These are phyloP conservation scores for Raffaelea albimanens DNA, from an alignment of 2,329 filamentous ascomycete species.

Conservation along the genomic window DNA sequence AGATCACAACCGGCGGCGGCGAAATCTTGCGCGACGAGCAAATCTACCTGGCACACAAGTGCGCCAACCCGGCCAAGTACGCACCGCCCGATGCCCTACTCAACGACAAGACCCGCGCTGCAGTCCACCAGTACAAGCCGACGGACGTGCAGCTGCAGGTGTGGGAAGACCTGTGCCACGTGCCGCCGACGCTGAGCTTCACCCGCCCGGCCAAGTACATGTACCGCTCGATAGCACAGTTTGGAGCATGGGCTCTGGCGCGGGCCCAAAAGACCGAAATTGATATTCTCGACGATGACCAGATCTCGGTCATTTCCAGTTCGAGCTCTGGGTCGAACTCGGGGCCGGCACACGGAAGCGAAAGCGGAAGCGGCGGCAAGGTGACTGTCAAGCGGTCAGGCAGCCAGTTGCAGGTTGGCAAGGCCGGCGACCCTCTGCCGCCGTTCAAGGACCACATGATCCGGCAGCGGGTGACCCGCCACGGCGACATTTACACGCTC, in stretches of 20 bases:
- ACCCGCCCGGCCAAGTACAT: constrained; percentile 94
- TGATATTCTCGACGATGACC: constrained; percentile 71
- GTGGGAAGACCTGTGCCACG: constrained; percentile 93
- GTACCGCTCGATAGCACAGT: constrained; percentile 87
- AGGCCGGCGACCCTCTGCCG: constrained; percentile 74
- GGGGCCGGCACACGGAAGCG: no score
- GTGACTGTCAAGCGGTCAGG: not conserved
- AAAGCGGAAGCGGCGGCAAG: no score
- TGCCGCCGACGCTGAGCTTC: constrained; percentile 86
- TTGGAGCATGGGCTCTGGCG: constrained; percentile 86
- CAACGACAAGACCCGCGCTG: constrained; percentile 49
- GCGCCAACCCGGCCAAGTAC: constrained; percentile 72
- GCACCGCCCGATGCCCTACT: constrained; percentile 56
- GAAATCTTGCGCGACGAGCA: constrained; percentile 91
- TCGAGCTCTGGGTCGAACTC: constrained; percentile 34
- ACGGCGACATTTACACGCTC: constrained; percentile 65
- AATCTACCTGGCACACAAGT: constrained; percentile 90
- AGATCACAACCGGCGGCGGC: constrained; percentile 79
- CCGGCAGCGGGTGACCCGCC: constrained; percentile 71
- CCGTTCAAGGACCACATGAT: constrained; percentile 83
- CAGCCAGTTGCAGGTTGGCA: constrained; percentile 52
- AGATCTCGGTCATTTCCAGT: constrained; percentile 62
- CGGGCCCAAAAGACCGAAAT: constrained; percentile 70
- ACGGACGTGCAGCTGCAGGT: constrained; percentile 92
- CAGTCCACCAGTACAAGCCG: constrained; percentile 60